Evolutionary conservation across 2,329 filamentous ascomycete genomes (phyloP), one percentile per base, ranked within the genome.

Genomic region (Bertia moriformis): DNA sequence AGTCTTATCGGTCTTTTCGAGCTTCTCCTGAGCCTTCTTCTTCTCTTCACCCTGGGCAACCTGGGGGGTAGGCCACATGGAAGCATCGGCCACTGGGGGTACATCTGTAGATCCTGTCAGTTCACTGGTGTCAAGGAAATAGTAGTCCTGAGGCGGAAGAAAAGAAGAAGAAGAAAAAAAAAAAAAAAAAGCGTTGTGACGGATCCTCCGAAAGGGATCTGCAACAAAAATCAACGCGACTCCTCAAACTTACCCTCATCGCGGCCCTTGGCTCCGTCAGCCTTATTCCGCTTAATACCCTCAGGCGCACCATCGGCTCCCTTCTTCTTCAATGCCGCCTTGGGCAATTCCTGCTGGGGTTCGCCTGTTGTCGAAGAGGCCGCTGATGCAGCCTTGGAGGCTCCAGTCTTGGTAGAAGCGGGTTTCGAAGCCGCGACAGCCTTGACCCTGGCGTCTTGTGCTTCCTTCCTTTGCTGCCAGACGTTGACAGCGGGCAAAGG

Each of bases 21-120:
- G 62, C 57, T 85, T 85, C 40, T 78, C 69, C 39, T 74, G 66
- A 2, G 67, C 60, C 57, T 85, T 87, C 51, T 79, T 78, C 60
- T 83, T 84, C 44, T 83, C 73, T 48, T 91, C 86, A 38, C 79
- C 77, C 39, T 80, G 74, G 2, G 78, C 81, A 38, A 69, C 78
- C 48, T 94, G 85, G 1, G 87, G 87, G 2, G 89, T 96, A 14
- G 91, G 91, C 91, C 91, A 98, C 15, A 78, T 78, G 39, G 75
- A 65, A 38, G 84, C 70, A 56, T 96, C 88, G 42, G 73, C 77
- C 37, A 85, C 80, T 2, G 83, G 69, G 18, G 83, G 83, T 3
- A 65, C n/a, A n/a, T n/a, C n/a, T n/a, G n/a, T n/a, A n/a, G n/a
- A n/a, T n/a, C n/a, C 53, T 2, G 59, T 44, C 18, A 58, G 60